phyloP scores from a whole-genome alignment of 306 rosid genomes.

The Herpetospermum pedunculosum region DNA sequence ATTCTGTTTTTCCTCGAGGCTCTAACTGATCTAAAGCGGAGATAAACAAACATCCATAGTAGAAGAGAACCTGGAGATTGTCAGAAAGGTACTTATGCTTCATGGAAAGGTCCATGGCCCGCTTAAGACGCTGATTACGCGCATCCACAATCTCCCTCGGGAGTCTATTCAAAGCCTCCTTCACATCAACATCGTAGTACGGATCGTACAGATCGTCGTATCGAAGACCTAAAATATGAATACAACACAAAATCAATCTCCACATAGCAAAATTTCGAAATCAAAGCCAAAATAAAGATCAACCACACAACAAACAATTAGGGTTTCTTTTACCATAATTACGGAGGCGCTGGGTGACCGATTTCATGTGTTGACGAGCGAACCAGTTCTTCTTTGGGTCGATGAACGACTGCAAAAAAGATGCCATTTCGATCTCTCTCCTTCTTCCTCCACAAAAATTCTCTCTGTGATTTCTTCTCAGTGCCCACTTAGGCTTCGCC shows the following conservation, averaged over 20 bases:
- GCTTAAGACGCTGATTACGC: constrained; percentile 87
- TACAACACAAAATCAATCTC: neutral
- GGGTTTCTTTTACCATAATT: constrained; percentile 48
- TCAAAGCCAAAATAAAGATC: neutral
- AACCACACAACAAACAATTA: neutral
- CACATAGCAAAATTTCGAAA: neutral
- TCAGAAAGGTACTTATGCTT: constrained; percentile 86
- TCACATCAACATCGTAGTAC: constrained; percentile 67
- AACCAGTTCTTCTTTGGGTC: constrained; percentile 85
- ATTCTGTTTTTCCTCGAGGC: neutral
- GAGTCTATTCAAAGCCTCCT: constrained; percentile 83
- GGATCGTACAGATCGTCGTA: constrained; percentile 88
- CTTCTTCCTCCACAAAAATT: neutral
- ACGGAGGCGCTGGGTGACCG: constrained; percentile 67
- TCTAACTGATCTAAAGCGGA: neutral
- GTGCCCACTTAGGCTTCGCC: neutral
- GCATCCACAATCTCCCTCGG: constrained; percentile 89
- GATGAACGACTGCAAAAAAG: constrained; percentile 40
- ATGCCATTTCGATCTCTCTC: constrained; percentile 36
- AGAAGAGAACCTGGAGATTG: constrained; percentile 54
- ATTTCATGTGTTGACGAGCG: constrained; percentile 77
- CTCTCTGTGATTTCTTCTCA: neutral
- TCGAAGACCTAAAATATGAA: constrained; percentile 55
- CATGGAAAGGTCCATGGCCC: constrained; percentile 94
- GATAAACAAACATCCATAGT: neutral